Base-by-base conservation (phyloP, 1,284 basidiomycete species). In the Fistulinella cinereoalba region DNA sequence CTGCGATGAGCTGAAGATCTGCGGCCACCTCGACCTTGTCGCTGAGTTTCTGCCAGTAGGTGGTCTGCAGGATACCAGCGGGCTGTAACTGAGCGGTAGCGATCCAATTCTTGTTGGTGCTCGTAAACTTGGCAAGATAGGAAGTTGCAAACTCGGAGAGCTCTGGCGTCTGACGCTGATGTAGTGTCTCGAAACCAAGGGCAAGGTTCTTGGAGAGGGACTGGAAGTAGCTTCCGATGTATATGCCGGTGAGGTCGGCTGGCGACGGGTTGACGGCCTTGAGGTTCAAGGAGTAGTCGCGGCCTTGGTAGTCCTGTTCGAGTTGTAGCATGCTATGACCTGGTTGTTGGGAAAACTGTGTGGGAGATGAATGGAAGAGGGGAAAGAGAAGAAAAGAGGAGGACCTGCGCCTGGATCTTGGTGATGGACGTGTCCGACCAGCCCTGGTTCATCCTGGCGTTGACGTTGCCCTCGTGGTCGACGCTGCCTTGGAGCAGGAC, bases 11-110 rank as follows among this genome's bases (percentile, higher is more conserved):
- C 66, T 94, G 86, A 55, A 99, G 71, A 63, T 99, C 96, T 28
- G 93, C 92, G 13, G 92, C 97, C n/a, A 96, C 93, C 50, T 99
- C 96, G n/a, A 99, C 90, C 72, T 96, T 95, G 50, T 97, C 93
- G 68, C 85, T 87, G 47, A 99, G 72, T 66, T 91, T 91, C 57
- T 98, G 95, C 90, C 92, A 98, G 72, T 99, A 99, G 13, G 93
- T 96, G 36, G 93, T 83, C 69, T 95, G 90, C 29, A 97, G 62
- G 44, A 95, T 80, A 31, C 96, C 95, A 34, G 81, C 75, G n/a
- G 85, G 79, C 68, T 97, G 92, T 28, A 97, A 60, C 65, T 95
- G 92, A 9, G 92, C 88, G 5, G 95, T 97, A 24, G 92, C 94
- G 61, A 96, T 95, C 92, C 92, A 95, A 60, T 77, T 84, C 68